These are phyloP conservation scores for Hanseniaspora guilliermondii DNA, from an alignment of 805 yeast genomes.

Conservation along the genomic window DNA sequence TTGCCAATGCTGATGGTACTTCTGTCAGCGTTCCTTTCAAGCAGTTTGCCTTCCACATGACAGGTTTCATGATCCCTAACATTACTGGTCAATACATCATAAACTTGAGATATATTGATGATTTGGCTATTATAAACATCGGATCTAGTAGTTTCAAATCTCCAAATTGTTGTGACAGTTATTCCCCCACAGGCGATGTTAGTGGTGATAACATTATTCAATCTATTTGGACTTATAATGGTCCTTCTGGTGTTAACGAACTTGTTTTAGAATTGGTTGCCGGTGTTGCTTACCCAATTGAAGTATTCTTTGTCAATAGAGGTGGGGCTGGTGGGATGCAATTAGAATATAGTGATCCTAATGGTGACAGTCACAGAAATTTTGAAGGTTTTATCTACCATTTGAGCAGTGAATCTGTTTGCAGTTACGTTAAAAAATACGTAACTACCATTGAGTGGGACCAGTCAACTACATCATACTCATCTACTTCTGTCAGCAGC, in stretches of 20 bases:
- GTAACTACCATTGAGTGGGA: neutral
- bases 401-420: neutral
- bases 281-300: too few relatives aligned
- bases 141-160: too few relatives aligned
- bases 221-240: neutral
- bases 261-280: conserved; percentile 17
- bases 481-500: neutral
- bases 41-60: too few relatives aligned
- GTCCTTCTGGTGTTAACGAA: neutral
- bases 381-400: neutral
- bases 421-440: neutral
- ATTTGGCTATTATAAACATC: too few relatives aligned
- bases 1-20: neutral
- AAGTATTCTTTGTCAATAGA: conserved; percentile 20
- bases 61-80: too few relatives aligned
- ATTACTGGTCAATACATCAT: too few relatives aligned
- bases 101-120: too few relatives aligned
- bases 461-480: neutral
- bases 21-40: neutral
- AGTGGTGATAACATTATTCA: neutral
- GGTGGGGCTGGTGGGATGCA: conserved; percentile 16
- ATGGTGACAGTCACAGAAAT: conserved; percentile 14
- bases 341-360: conserved; percentile 18
- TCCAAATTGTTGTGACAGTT: neutral
- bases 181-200: neutral